Base-by-base conservation (phyloP, 2,329 filamentous ascomycete species). In the Orbilia ellipsospora region DNA sequence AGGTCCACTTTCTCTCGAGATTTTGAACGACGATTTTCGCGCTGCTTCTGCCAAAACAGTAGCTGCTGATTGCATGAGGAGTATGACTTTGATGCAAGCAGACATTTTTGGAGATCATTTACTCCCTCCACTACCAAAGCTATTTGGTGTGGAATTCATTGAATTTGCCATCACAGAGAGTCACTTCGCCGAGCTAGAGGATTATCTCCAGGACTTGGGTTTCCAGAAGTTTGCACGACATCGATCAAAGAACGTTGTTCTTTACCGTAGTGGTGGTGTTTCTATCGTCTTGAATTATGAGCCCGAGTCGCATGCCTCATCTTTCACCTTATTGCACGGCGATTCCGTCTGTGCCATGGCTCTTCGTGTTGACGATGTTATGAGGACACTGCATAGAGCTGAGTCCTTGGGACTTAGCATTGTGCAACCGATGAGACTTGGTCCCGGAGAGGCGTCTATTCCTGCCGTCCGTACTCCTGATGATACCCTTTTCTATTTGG, bases 141-240 rank as follows among this genome's bases (percentile, higher is more conserved):
- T 78, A 26, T 67, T 74, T 56, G 64, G 77, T 42, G 73, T 78
- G 20, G 77, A 78, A 42, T 78, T 77, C 40, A 72, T 78, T n/a
- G 77, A 78, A 52, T 77, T 78, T 72, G 77, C 77, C 16, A 73
- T 78, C 20, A 65, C 75, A n/a, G 77, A 78, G 44, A 76, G 67
- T 23, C 68, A 76, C 54, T 56, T 77, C 10, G 64, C 59, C 10
- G 73, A 73, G 31, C 57, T 78, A 5, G 77, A 77, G 44, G 63
- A 73, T n/a, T 74, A 70, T 23, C 51, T 78, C 20, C 64, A 77
- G 40, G 73, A 77, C 51, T 36, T 78, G 16, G 77, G 77, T 4
- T 72, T 78, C 36, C 67, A 77, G 36, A 77, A 77, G 48, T 69
- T 74, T 57, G 77, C 60, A 31, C 50, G 65, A 31, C 77, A 78